Conservation (phyloP, 2,329 filamentous ascomycete genomes). For the Curvularia spicifera region DNA sequence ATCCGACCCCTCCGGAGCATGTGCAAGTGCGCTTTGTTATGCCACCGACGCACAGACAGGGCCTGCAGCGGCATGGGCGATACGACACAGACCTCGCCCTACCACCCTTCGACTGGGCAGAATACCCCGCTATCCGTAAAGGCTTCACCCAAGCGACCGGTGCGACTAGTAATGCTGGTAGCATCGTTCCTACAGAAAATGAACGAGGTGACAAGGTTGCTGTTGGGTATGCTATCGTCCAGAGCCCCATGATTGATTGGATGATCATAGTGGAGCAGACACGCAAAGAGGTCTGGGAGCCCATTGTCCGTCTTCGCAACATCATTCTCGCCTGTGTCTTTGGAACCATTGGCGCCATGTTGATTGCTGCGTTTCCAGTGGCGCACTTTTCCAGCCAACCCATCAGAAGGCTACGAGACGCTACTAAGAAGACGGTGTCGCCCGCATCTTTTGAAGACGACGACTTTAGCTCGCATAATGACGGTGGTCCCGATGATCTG, state of each 20-base stretch:
- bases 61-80: slow-evolving; percentile 35
- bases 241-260: slow-evolving; percentile 77
- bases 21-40: slow-evolving; percentile 42
- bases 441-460: slow-evolving; percentile 64
- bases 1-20: slow-evolving; percentile 30
- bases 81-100: slow-evolving; percentile 33
- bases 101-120: slow-evolving; percentile 61
- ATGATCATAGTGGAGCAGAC: slow-evolving; percentile 80
- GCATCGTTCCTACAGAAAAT: slow-evolving; percentile 71
- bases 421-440: slow-evolving; percentile 74
- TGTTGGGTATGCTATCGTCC: slow-evolving; percentile 78
- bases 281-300: slow-evolving; percentile 74
- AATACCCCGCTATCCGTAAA: slow-evolving; percentile 68
- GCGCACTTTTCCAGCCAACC: slow-evolving; percentile 83
- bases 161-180: slow-evolving; percentile 71
- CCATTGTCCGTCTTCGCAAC: slow-evolving; percentile 75
- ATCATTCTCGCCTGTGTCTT: slow-evolving; percentile 87
- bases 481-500: slow-evolving; percentile 52
- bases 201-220: slow-evolving; percentile 74
- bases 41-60: slow-evolving; percentile 39
- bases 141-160: slow-evolving; percentile 60
- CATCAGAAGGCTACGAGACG: slow-evolving; percentile 75
- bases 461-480: slow-evolving; percentile 47
- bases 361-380: slow-evolving; percentile 75
- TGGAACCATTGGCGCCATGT: slow-evolving; percentile 74